phyloP scores from a whole-genome alignment of 1,139 yeast genomes.

The Pichia sp. region DNA sequence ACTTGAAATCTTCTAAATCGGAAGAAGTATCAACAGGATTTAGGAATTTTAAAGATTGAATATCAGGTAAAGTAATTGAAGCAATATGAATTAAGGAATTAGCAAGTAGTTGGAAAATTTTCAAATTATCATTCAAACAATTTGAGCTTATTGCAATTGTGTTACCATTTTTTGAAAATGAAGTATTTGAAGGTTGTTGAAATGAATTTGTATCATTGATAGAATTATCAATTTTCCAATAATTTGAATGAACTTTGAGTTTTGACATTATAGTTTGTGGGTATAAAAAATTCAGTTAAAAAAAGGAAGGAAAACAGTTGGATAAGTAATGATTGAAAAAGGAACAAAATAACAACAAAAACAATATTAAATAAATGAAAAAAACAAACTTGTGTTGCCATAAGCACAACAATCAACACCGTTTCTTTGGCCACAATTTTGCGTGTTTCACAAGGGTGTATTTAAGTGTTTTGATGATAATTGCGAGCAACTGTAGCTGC shows the following conservation, averaged over 20 bases:
- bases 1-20: conserved; percentile 24
- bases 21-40: conserved; percentile 5
- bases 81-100: conserved; percentile 59
- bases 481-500: neutral
- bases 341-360: too few relatives aligned
- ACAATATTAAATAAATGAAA: too few relatives aligned
- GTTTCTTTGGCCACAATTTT: too few relatives aligned
- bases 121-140: conserved; percentile 52
- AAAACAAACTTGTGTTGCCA: too few relatives aligned
- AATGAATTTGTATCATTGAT: conserved; percentile 7
- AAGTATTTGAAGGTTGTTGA: conserved; percentile 37
- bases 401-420: neutral
- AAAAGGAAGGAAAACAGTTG: too few relatives aligned
- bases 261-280: neutral
- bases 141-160: conserved; percentile 58
- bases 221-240: conserved; percentile 49
- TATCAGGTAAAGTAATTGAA: conserved; percentile 65
- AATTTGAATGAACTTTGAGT: conserved; percentile 45
- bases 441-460: too few relatives aligned
- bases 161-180: conserved; percentile 42
- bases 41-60: conserved; percentile 39
- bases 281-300: too few relatives aligned
- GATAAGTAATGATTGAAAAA: too few relatives aligned
- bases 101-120: conserved; percentile 43
- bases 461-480: neutral